Conservation (phyloP, 2,329 filamentous ascomycete species). For the Neofusicoccum parvum region DNA sequence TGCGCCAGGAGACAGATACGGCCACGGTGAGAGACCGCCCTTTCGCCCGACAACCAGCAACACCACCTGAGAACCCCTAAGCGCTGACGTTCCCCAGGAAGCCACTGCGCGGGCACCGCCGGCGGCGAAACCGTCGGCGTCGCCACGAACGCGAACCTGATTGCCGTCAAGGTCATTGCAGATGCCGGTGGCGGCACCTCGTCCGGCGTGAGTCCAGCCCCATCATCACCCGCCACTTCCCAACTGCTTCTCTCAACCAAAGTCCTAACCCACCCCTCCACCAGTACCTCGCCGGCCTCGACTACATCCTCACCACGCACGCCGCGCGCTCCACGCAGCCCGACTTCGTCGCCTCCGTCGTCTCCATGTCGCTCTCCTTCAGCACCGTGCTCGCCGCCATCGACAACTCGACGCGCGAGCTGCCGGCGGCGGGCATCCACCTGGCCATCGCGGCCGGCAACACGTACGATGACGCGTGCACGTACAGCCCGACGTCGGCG, state of each 20-base stretch:
- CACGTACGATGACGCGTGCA: conserved; percentile 29
- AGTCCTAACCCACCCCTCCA: no score
- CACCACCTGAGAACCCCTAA: no score
- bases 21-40: conserved; percentile 30
- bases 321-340: conserved; percentile 37
- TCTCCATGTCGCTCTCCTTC: conserved; percentile 43
- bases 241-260: no score
- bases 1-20: conserved; percentile 40
- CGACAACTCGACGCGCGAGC: conserved; percentile 4
- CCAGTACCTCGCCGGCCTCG: conserved; percentile 41
- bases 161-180: conserved; percentile 40
- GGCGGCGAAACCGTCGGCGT: conserved; percentile 38
- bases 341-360: conserved; percentile 34
- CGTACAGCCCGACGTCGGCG: conserved; percentile 33
- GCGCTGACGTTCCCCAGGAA: conserved; percentile 26
- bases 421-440: conserved; percentile 11
- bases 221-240: not conserved
- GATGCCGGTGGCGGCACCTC: conserved; percentile 35
- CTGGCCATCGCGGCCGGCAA: conserved; percentile 38
- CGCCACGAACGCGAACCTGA: conserved; percentile 39
- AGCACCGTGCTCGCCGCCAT: conserved; percentile 24
- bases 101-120: conserved; percentile 38
- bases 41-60: no score
- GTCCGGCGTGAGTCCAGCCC: not conserved
- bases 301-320: conserved; percentile 38